These are phyloP conservation scores for Sonneratia alba DNA, from an alignment of 345 rosid species.

Conservation along the genomic window DNA sequence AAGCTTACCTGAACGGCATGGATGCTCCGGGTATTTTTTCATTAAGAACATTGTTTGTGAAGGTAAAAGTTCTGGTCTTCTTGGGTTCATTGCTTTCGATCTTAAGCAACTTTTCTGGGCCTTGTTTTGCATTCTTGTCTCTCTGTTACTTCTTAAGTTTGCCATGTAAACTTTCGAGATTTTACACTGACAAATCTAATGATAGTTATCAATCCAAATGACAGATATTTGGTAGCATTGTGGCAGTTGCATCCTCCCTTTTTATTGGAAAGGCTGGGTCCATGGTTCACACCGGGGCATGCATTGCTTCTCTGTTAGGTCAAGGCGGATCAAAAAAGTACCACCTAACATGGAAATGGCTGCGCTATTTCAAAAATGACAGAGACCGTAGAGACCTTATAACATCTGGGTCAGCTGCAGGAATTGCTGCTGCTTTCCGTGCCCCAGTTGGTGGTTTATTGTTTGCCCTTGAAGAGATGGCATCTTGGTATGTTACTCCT, in stretches of 20 bases:
- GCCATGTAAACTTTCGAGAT: not conserved
- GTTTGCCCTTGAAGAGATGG: conserved; percentile 90
- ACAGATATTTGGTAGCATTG: conserved; percentile 75
- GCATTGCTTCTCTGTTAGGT: conserved; percentile 77
- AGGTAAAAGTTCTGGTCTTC: conserved; percentile 32
- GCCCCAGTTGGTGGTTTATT: conserved; percentile 92
- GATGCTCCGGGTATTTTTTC: conserved; percentile 84
- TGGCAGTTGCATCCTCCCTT: conserved; percentile 82
- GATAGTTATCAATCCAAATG: not conserved
- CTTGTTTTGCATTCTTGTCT: not conserved
- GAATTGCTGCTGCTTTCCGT: conserved; percentile 86
- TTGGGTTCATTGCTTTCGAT: not conserved
- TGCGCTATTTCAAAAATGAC: conserved; percentile 70
- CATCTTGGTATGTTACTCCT: conserved; percentile 58
- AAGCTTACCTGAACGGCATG: conserved; percentile 91
- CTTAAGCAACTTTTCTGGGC: not conserved
- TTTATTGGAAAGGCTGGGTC: conserved; percentile 97
- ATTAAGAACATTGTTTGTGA: conserved; percentile 52
- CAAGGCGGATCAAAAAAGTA: conserved; percentile 89
- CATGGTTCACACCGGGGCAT: conserved; percentile 92
- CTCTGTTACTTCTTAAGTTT: not conserved
- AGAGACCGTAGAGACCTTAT: conserved; percentile 86
- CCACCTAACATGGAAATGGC: conserved; percentile 72
- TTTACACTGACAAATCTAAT: not conserved
- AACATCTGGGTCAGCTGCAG: conserved; percentile 94